A percentile compares a stretch with the other conserved stretches of the same genome.
These are phyloP conservation scores for Pseudocercospora cruenta DNA, from an alignment of 2,329 filamentous ascomycete genomes.

Conservation along the genomic window DNA sequence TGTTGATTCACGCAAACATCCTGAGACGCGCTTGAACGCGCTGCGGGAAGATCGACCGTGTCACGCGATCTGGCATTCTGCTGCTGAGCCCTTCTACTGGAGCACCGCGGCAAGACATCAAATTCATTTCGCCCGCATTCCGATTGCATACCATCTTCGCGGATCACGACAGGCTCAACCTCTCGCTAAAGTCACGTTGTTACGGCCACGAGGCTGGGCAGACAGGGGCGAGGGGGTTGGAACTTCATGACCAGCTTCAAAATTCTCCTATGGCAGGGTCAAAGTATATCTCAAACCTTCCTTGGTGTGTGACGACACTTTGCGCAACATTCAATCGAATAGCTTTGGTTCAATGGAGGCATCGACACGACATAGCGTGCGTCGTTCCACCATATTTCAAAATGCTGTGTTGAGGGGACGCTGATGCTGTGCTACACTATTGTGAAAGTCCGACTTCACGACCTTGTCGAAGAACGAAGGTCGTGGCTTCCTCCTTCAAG, in stretches of 20 bases:
- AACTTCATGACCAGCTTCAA: background rate
- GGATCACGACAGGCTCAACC: background rate
- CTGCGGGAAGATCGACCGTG: background rate
- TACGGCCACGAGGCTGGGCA: background rate
- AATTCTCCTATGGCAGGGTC: background rate
- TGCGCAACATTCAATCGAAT: background rate
- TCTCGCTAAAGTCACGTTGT: background rate
- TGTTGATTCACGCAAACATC: slow-evolving; percentile 5
- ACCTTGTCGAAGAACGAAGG: background rate
- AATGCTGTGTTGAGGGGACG: background rate
- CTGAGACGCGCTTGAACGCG: slow-evolving; percentile 10
- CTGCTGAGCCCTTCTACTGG: background rate
- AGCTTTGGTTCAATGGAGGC: background rate
- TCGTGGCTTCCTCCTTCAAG: background rate
- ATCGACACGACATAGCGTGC: background rate
- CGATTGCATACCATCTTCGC: background rate
- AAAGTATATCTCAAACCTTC: slow-evolving; percentile 9
- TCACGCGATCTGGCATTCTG: slow-evolving; percentile 2
- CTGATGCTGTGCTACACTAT: background rate
- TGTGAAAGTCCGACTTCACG: background rate
- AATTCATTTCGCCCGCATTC: slow-evolving; percentile 1
- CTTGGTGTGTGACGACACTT: background rate
- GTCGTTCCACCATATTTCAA: background rate
- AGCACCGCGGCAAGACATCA: background rate
- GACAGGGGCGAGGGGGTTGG: background rate